Conservation (phyloP, 805 yeast species). For the Myxozyma kluyveri region DNA sequence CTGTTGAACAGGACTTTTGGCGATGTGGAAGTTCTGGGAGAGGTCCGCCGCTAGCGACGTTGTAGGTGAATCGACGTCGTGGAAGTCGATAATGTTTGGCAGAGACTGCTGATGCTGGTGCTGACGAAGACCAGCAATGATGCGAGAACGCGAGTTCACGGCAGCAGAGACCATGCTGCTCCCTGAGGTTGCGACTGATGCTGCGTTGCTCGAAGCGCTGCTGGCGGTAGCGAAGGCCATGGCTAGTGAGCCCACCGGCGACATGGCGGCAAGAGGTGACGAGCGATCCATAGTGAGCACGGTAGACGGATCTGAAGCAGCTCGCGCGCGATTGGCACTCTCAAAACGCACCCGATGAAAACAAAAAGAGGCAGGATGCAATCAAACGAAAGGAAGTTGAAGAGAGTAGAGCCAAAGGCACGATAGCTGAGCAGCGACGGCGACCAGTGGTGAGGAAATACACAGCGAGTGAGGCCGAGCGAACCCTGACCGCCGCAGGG, state of each 20-base stretch:
- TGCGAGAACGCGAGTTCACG: background rate
- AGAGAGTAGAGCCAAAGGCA: too few species aligned
- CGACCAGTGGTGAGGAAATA: too few species aligned
- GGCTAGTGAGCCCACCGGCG: constrained; percentile 9
- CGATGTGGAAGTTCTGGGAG: constrained; percentile 41
- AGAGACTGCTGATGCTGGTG: constrained; percentile 21
- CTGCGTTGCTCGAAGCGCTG: constrained; percentile 3
- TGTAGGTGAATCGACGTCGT: constrained; percentile 34
- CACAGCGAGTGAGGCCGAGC: too few species aligned
- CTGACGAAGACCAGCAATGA: background rate
- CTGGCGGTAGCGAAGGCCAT: constrained; percentile 6
- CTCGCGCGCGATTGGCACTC: too few species aligned
- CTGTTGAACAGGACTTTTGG: constrained; percentile 32
- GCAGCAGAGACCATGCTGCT: background rate
- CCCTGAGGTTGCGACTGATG: too few species aligned
- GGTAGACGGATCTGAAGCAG: background rate
- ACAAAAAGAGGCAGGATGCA: too few species aligned
- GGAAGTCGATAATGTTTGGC: constrained; percentile 9
- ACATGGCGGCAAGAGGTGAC: constrained; percentile 29
- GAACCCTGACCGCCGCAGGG: too few species aligned
- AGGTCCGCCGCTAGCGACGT: constrained; percentile 40
- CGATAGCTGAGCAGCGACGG: too few species aligned
- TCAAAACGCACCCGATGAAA: too few species aligned
- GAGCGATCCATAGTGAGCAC: constrained; percentile 23
- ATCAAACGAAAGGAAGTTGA: too few species aligned